Conservation (phyloP, 345 rosid species). For the Lenwebbia sp. region DNA sequence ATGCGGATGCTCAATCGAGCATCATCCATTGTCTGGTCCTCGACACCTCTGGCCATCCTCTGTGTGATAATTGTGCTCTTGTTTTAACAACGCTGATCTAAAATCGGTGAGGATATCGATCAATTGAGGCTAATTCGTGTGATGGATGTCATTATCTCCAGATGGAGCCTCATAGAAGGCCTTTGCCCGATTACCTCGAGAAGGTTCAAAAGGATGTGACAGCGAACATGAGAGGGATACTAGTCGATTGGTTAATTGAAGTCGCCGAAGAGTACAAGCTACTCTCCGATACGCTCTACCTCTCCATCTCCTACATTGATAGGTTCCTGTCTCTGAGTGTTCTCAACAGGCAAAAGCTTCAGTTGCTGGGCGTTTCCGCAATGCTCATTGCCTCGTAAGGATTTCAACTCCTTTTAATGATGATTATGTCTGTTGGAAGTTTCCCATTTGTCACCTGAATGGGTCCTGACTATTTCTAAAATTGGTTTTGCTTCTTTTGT, state of each 20-base stretch:
- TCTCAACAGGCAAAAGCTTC: constrained; percentile 38
- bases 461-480: neutral
- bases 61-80: too few relatives aligned
- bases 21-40: too few relatives aligned
- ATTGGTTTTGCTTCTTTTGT: neutral
- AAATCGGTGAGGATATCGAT: neutral
- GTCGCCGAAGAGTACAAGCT: constrained; percentile 68
- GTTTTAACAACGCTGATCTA: too few relatives aligned
- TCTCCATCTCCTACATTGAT: constrained; percentile 44
- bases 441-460: neutral
- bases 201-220: constrained; percentile 49
- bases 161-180: constrained; percentile 41
- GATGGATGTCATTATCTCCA: neutral
- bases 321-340: constrained; percentile 37
- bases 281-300: constrained; percentile 52
- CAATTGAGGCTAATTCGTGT: neutral
- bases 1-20: neutral
- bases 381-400: constrained; percentile 76
- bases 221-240: constrained; percentile 45
- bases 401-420: neutral
- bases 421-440: neutral
- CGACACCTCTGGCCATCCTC: too few relatives aligned
- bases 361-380: constrained; percentile 60
- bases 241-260: constrained; percentile 64
- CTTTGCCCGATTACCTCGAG: constrained; percentile 43